Conservation (phyloP, 768 basidiomycete genomes). For the Macrolepiota fuliginosa region DNA sequence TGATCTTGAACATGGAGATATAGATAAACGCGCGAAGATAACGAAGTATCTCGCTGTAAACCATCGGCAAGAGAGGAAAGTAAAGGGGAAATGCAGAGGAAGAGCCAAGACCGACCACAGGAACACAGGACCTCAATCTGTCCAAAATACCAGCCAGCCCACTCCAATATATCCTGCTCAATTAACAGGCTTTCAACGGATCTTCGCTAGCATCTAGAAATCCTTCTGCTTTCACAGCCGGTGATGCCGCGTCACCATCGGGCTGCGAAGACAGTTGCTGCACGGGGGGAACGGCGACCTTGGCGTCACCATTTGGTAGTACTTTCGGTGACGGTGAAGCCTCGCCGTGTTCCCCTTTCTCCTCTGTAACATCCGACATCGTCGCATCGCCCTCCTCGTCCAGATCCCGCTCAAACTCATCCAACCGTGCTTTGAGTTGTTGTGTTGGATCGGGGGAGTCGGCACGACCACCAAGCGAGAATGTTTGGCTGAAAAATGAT, state of each 20-base stretch:
- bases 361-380: conserved; percentile 25
- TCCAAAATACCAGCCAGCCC: conserved; percentile 3
- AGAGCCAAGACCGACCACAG: background rate
- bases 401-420: conserved; percentile 55
- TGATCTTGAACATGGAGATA: conserved; percentile 20
- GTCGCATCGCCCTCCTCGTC: conserved; percentile 36
- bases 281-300: conserved; percentile 30
- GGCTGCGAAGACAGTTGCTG: conserved; percentile 50
- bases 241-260: conserved; percentile 51
- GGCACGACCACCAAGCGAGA: conserved; percentile 40
- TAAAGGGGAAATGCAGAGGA: conserved; percentile 18
- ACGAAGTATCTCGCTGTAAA: background rate
- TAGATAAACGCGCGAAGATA: conserved; percentile 22
- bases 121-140: background rate
- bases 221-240: conserved; percentile 60
- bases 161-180: conserved; percentile 9
- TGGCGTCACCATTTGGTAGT: conserved; percentile 45
- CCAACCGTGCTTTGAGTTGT: conserved; percentile 57
- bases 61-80: conserved; percentile 17
- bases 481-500: conserved; percentile 49
- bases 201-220: conserved; percentile 65
- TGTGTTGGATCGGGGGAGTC: conserved; percentile 52
- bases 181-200: conserved; percentile 36
- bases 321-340: conserved; percentile 44
- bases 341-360: conserved; percentile 35